These are phyloP conservation scores for Oryza meyeriana DNA, from an alignment of 176 grass and related monocot species.

Conservation along the genomic window DNA sequence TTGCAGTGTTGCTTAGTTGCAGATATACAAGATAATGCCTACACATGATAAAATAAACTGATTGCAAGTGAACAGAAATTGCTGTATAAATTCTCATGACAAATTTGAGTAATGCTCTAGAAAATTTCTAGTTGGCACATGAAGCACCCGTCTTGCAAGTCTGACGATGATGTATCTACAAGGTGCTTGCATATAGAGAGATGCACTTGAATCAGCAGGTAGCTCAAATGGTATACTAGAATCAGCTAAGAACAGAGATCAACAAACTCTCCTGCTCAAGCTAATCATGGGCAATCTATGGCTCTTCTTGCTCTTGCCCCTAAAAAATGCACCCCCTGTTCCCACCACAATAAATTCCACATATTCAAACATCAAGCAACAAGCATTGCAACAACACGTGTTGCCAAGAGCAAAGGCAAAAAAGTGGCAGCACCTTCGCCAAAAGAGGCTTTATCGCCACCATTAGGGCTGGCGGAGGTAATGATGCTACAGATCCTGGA, in stretches of 20 bases:
- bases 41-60: background rate
- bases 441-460: no score
- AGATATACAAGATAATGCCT: background rate
- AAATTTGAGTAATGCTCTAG: background rate
- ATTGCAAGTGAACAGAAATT: background rate
- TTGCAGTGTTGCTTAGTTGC: background rate
- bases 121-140: background rate
- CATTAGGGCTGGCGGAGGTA: no score
- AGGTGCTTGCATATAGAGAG: no score
- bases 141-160: background rate
- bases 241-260: background rate
- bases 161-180: no score
- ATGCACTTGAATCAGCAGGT: background rate
- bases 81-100: background rate
- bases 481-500: no score
- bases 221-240: background rate
- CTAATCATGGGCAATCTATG: background rate
- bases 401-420: no score
- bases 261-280: background rate
- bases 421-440: no score
- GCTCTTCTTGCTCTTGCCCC: background rate
- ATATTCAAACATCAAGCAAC: no score
- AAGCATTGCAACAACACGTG: no score
- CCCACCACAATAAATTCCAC: background rate
- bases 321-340: background rate